Conservation (phyloP, 805 yeast species). For the Vanderwaltozyma verrucispora region DNA sequence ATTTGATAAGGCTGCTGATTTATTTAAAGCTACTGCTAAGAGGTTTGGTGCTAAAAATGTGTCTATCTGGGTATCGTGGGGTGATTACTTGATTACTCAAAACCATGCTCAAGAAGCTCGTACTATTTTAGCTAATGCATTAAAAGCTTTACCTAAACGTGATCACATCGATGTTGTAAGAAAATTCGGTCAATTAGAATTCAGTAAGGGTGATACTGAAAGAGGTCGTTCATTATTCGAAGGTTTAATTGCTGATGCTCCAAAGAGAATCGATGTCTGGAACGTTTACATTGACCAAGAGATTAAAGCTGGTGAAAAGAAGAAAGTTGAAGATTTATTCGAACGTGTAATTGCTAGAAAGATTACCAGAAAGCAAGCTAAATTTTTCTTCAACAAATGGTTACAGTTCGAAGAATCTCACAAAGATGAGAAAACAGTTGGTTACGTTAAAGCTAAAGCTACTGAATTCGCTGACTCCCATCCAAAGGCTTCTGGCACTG, state of each 20-base stretch:
- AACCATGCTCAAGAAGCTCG: conserved; percentile 50
- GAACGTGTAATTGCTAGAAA: conserved; percentile 65
- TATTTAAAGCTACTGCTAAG: conserved; percentile 62
- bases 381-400: conserved; percentile 92
- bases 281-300: conserved; percentile 92
- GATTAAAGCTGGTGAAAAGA: conserved; percentile 56
- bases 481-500: conserved; percentile 4
- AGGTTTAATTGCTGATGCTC: conserved; percentile 81
- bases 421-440: conserved; percentile 59
- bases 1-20: conserved; percentile 52
- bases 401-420: conserved; percentile 61
- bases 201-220: conserved; percentile 78
- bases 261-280: conserved; percentile 91
- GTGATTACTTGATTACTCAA: conserved; percentile 59
- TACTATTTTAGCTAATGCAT: conserved; percentile 61
- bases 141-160: conserved; percentile 60
- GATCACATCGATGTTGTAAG: conserved; percentile 70
- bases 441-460: conserved; percentile 86
- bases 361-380: conserved; percentile 79
- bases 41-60: conserved; percentile 63
- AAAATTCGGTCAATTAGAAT: conserved; percentile 85
- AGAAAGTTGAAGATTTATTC: conserved; percentile 64
- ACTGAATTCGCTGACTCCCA: conserved; percentile 51
- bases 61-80: conserved; percentile 75
- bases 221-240: conserved; percentile 92